Percentiles rank a stretch among this genome's conserved stretches.
These are phyloP conservation scores for Mycena indigotica DNA, from an alignment of 768 basidiomycete species.

Conservation along the genomic window DNA sequence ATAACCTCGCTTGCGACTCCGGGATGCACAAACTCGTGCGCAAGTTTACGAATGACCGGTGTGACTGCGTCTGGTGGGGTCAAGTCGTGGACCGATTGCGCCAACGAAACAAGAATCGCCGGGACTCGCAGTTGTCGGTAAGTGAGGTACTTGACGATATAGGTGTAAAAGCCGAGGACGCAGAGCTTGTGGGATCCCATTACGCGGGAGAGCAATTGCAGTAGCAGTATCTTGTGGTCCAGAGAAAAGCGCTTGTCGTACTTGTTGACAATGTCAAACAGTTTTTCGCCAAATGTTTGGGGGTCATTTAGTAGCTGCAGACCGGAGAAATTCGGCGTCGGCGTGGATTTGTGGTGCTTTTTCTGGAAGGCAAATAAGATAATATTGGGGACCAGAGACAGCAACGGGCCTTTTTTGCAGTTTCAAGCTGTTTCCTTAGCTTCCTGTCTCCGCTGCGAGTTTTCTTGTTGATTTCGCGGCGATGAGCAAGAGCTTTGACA, in stretches of 20 bases:
- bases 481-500: slow-evolving; percentile 77
- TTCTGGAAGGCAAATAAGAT: slow-evolving; percentile 32
- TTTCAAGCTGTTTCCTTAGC: slow-evolving; percentile 69
- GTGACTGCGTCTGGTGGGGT: slow-evolving; percentile 91
- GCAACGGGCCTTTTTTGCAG: slow-evolving; percentile 66
- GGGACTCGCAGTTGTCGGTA: slow-evolving; percentile 92
- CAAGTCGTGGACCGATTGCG: slow-evolving; percentile 92
- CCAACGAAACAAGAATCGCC: slow-evolving; percentile 89
- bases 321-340: slow-evolving; percentile 81
- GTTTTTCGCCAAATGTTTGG: slow-evolving; percentile 91
- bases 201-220: slow-evolving; percentile 94
- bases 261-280: slow-evolving; percentile 79
- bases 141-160: slow-evolving; percentile 90
- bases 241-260: slow-evolving; percentile 95
- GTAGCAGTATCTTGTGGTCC: slow-evolving; percentile 95
- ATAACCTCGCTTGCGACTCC: slow-evolving; percentile 96
- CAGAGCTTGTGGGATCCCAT: slow-evolving; percentile 93
- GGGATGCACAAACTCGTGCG: slow-evolving; percentile 95
- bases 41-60: slow-evolving; percentile 89
- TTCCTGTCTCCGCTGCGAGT: slow-evolving; percentile 81
- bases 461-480: slow-evolving; percentile 93
- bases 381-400: not conserved
- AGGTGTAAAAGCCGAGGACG: slow-evolving; percentile 93
- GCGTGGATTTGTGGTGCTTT: slow-evolving; percentile 32
- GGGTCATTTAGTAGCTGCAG: slow-evolving; percentile 92